Evolutionary conservation across 352 stramenopile genomes (phyloP), one percentile per base, ranked within the genome.

Genomic region (Globisporangium orthogonon): DNA sequence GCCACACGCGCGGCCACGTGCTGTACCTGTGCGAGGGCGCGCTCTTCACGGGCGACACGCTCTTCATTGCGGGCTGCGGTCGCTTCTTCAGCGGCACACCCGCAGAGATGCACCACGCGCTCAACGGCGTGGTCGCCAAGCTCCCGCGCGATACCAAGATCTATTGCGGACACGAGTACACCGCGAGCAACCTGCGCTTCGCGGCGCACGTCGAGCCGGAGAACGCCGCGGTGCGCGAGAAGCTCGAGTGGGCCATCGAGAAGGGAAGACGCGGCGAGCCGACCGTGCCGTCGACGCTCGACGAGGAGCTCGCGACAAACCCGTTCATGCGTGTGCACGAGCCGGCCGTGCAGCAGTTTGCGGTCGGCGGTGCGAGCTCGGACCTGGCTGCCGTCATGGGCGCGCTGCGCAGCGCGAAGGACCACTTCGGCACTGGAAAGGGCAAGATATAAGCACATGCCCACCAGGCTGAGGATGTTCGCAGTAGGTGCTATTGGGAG

Each of bases 121-220:
- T 95, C 49, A 89, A 91, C 54, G 65, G 85, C 14, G 82, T 95
- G 13, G 69, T 97, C 30, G 83, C 81, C 6, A 66, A 61, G 45
- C 69, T 96, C 23, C 85, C 85, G 2, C 48, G 68, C 10, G 47
- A 69, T 43, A 97, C 89, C 5, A 81, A 83, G 43, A 78, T 97
- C 55, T 97, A 86, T 65, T 91, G 86, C 60, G 91, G 89, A 17
- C 94, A 98, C 66, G 94, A 98, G 74, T 98, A 98, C 67, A 97
- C 92, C 13, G 57, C 78, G 54, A 86, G 67, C 48, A 98, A 98
- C 71, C 73, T 94, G 13, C 76, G 73, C 29, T 98, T 97, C 52
- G 92, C 94, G 7, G 67, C 85, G 18, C 86, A 85, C 55, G 83
- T 97, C 40, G 91, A 98, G 63, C 91, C 91, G 7, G 61, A 82